These are phyloP conservation scores for Rubroshorea leprosula DNA, from an alignment of 345 rosid genomes.

Conservation along the genomic window DNA sequence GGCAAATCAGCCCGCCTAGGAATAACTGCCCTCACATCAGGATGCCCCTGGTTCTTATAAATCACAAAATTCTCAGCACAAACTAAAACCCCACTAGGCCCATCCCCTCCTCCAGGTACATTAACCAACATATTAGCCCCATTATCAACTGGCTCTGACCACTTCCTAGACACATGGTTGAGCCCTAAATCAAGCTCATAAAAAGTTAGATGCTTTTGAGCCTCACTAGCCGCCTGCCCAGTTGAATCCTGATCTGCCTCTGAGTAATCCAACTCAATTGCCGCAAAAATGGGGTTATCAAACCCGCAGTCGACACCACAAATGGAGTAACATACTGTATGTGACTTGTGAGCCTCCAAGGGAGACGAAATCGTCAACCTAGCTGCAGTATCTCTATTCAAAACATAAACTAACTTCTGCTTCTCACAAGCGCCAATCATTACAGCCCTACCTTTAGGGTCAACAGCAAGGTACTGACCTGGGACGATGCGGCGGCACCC, in stretches of 20 bases:
- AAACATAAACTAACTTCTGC: slow-evolving; percentile 87
- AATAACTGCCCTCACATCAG: slow-evolving; percentile 85
- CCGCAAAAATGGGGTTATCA: slow-evolving; percentile 87
- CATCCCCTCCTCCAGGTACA: slow-evolving; percentile 98
- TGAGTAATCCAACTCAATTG: slow-evolving; percentile 91
- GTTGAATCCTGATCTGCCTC: slow-evolving; percentile 94
- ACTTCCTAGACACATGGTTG: slow-evolving; percentile 92
- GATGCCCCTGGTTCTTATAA: slow-evolving; percentile 92
- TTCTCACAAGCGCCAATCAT: slow-evolving; percentile 97
- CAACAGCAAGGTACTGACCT: slow-evolving; percentile 86
- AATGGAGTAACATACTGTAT: slow-evolving; percentile 73
- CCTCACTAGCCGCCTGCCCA: slow-evolving; percentile 82
- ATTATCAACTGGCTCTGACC: slow-evolving; percentile 92
- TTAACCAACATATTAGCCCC: slow-evolving; percentile 98
- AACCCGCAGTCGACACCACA: slow-evolving; percentile 97
- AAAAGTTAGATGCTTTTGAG: slow-evolving; percentile 92
- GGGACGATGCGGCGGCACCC: slow-evolving; percentile 95
- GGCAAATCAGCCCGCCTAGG: slow-evolving; percentile 93
- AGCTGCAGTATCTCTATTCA: slow-evolving; percentile 94
- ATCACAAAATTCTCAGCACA: slow-evolving; percentile 98
- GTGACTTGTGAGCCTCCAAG: slow-evolving; percentile 93
- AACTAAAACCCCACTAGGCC: slow-evolving; percentile 92
- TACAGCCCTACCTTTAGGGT: slow-evolving; percentile 93
- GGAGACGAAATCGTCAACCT: slow-evolving; percentile 94
- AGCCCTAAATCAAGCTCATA: slow-evolving; percentile 95